A percentile compares a stretch with the other conserved stretches of the same genome.
Evolutionary conservation across 176 grass and related monocot genomes (phyloP).

Genomic region (Paspalum notatum): DNA sequence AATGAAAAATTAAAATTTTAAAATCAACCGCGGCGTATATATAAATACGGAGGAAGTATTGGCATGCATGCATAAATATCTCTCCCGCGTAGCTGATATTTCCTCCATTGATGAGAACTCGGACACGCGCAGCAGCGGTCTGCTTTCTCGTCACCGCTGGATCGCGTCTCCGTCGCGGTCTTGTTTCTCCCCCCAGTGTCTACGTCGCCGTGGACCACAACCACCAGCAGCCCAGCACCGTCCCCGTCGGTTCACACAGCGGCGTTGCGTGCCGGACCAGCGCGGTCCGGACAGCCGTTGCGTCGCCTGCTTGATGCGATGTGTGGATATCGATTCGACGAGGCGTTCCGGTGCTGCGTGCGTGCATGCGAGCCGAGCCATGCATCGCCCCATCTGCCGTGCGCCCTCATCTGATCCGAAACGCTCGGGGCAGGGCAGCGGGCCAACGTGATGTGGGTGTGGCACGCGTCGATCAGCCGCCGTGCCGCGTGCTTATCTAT

Average conservation of each 20-base stretch:
- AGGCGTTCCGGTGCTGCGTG: neutral
- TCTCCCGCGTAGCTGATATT: conserved; percentile 23
- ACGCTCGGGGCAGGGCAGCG: neutral
- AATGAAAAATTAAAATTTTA: too few species aligned
- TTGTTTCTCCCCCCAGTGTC: conserved; percentile 9
- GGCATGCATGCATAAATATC: conserved; percentile 46
- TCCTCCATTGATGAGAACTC: neutral
- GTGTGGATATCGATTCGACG: too few species aligned
- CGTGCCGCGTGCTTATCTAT: neutral
- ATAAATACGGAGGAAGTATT: too few species aligned
- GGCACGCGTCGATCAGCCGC: neutral
- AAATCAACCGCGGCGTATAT: too few species aligned
- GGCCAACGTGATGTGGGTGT: neutral
- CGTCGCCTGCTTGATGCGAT: neutral
- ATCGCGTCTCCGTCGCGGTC: neutral
- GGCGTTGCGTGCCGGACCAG: conserved; percentile 24
- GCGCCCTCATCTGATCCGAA: neutral
- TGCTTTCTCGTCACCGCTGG: conserved; percentile 6
- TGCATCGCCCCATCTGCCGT: neutral
- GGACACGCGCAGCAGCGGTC: neutral
- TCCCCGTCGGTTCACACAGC: conserved; percentile 3
- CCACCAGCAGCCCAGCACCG: neutral
- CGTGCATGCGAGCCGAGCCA: neutral
- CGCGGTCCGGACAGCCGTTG: neutral
- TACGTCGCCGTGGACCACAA: conserved; percentile 33